Base-by-base conservation (phyloP, 2,329 filamentous ascomycete genomes). In the Fusarium redolens region DNA sequence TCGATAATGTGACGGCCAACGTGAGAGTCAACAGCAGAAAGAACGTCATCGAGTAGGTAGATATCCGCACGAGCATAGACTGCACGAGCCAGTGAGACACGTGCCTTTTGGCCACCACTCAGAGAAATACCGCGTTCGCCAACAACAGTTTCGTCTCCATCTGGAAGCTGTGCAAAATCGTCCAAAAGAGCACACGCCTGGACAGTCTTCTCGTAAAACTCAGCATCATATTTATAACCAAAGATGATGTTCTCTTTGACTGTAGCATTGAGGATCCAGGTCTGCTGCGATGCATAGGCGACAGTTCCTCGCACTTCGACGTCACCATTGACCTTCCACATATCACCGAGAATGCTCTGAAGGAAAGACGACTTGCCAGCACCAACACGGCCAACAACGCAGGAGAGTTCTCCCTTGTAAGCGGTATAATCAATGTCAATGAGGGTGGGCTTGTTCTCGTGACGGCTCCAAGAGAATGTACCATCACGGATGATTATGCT, bases 231-330 rank as follows among this genome's bases (percentile, higher is more conserved):
- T 51, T 94, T 92, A 83, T 99, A 95, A 4, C 96, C 96, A 79
- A 99, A 99, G 8, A 98, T 87, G 75, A 99, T 97, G 79, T 99
- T 99, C 79, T 99, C 96, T 77, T 95, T 94, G 63, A 99, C 95
- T 35, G 93, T 97, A 13, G 96, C 96, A 79, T 99, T 99, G 91
- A 98, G 96, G 58, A 99, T 93, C 96, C 97, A 99, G 25, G 95
- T 87, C 78, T 93, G 91, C 81, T 99, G 97, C 20, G 95, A 93
- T 65, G 97, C 96, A 80, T 98, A 99, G 3, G 96, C 96, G 44
- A 94, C 89, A 33, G 88, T 90, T 51, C 96, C 97, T 75, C 93
- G 91, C 14, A 99, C 87, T 61, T 93, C 87, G 7, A 98, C 96
- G 70, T 93, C 88, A 52, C 96, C 96, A 68, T 93, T 91, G 55